A percentile compares a stretch with the other conserved stretches of the same genome.
Evolutionary conservation across 768 basidiomycete genomes (phyloP).

Genomic region (Boletellus sp.): DNA sequence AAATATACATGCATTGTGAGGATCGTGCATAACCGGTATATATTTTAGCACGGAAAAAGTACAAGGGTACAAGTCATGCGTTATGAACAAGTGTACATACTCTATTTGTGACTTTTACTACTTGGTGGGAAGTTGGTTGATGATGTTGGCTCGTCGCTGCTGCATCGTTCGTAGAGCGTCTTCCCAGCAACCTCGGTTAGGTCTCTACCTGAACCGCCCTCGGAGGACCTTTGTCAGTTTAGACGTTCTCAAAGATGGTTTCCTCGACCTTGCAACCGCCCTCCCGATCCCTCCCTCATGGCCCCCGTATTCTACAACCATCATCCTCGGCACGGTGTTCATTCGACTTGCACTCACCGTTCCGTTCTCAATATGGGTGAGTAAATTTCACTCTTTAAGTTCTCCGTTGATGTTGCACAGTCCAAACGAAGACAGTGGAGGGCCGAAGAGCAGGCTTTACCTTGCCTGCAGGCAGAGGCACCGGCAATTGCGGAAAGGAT

Average conservation of each 20-base stretch:
- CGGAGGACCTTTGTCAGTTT: slow-evolving; percentile 24
- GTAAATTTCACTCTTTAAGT: background rate
- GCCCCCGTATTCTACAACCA: slow-evolving; percentile 71
- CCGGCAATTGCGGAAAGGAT: slow-evolving; percentile 35
- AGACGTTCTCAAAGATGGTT: slow-evolving; percentile 51
- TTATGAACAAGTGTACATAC: too few relatives aligned
- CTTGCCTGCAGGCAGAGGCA: slow-evolving; percentile 50
- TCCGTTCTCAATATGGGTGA: slow-evolving; percentile 76
- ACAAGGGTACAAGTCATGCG: too few relatives aligned
- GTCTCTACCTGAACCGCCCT: background rate
- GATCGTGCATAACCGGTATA: too few relatives aligned
- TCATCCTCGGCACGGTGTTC: slow-evolving; percentile 63
- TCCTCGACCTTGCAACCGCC: slow-evolving; percentile 72
- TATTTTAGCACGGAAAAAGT: too few relatives aligned
- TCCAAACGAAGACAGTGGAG: slow-evolving; percentile 57
- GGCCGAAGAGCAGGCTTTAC: slow-evolving; percentile 58
- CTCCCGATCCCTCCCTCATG: slow-evolving; percentile 67
- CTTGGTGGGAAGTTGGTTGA: slow-evolving; percentile 9
- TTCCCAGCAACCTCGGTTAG: slow-evolving; percentile 5
- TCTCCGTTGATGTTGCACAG: slow-evolving; percentile 35
- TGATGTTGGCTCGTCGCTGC: slow-evolving; percentile 29
- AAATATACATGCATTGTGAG: too few relatives aligned
- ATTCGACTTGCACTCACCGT: slow-evolving; percentile 58
- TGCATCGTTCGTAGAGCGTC: slow-evolving; percentile 5
- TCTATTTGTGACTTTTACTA: background rate